Evolutionary conservation across 495 filamentous ascomycete species (phyloP), one percentile per base, ranked within the genome.

Genomic region (Alectoria sarmentosa): DNA sequence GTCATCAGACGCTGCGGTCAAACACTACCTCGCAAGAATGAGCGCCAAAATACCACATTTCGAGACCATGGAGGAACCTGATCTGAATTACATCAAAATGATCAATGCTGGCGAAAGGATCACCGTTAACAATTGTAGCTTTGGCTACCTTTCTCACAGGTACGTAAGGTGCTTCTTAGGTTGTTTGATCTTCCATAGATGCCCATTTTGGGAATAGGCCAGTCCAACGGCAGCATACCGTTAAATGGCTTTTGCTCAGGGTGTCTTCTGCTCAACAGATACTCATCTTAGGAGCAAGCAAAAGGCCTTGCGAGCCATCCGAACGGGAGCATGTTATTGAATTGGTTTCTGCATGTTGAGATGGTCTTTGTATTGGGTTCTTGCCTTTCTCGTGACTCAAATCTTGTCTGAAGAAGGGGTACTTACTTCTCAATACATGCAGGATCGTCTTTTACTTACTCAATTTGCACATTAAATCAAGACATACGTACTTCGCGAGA

Each of bases 81-180:
- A 96, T 65, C 79, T 98, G 63, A 96, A 97, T 71, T 99, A 91
- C 72, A 91, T 98, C 80, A 98, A 97, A 84, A 96, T 99, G 92
- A 95, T 96, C 69, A 98, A 99, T 71, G 95, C 95, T 11, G 95
- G 95, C n/a, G 86, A 95, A 73, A 79, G 87, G 56, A 84, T 98
- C 63, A 86, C 90, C 63, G 90, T 96, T 69, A 99, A 98, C 78
- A 96, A 97, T 68, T 89, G 92, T 71, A 89, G 86, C 70, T 98
- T 98, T 74, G 91, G 91, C 37, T 99, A 98, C 73, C 83, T 99
- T 39, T 93, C 91, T 23, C 90, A 98, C 72, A 84, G 94, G 39
- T 55, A 60, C 39, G 57, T 60, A 41, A 32, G 21, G n/a, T 60
- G 34, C 5, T 21, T 23, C 30, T 34, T 17, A 34, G 14, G 30